Evolutionary conservation across 129 eudicot genomes (phyloP).

Genomic region (Lactuca sativa): DNA sequence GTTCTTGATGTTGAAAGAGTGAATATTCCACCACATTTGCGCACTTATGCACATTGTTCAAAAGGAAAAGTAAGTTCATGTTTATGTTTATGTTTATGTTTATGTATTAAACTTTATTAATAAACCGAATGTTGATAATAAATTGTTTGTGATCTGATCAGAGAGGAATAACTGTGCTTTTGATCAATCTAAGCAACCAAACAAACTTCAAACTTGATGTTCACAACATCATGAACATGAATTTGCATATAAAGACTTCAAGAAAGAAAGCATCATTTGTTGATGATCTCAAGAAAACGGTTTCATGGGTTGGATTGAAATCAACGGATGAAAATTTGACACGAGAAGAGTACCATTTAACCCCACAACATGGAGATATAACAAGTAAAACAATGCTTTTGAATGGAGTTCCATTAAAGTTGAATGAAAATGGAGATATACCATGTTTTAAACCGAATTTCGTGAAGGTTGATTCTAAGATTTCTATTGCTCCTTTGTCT

Average conservation of each 20-base stretch:
- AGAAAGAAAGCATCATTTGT: constrained; percentile 27
- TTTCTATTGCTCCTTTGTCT: constrained; percentile 61
- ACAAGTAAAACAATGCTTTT: constrained; percentile 63
- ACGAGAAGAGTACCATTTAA: constrained; percentile 80
- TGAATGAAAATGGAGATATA: constrained; percentile 50
- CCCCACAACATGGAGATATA: constrained; percentile 63
- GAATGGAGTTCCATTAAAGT: constrained; percentile 61
- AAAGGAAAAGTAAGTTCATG: constrained; percentile 72
- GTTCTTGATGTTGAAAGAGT: constrained; percentile 69
- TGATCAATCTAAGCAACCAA: constrained; percentile 84
- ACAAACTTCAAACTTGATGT: constrained; percentile 51
- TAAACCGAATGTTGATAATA: not conserved
- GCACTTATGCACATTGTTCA: constrained; percentile 89
- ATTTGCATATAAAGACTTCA: constrained; percentile 19
- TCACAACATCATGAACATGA: constrained; percentile 37
- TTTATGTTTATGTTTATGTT: not conserved
- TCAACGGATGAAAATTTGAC: constrained; percentile 49
- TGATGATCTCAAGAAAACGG: constrained; percentile 54
- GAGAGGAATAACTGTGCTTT: constrained; percentile 78
- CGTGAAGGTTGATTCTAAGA: constrained; percentile 43
- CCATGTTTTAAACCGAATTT: constrained; percentile 50
- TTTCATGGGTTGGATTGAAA: constrained; percentile 86
- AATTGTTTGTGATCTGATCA: constrained; percentile 26
- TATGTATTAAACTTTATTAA: too few species aligned
- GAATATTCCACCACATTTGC: constrained; percentile 64